Conservation (phyloP, 2,329 filamentous ascomycete species). For the Aureobasidium subglaciale region DNA sequence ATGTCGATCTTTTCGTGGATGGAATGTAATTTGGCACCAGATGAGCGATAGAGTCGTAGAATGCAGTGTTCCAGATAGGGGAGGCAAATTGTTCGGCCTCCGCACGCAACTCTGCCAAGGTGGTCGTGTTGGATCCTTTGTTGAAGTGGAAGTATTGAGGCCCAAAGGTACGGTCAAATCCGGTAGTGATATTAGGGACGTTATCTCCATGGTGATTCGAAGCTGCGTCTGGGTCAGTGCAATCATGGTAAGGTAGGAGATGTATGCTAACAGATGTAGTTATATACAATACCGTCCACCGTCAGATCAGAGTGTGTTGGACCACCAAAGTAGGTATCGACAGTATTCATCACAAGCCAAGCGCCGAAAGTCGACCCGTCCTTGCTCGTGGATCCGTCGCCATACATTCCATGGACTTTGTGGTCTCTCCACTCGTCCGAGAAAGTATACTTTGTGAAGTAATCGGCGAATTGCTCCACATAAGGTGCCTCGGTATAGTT, state of each 20-base stretch:
- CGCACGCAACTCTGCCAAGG: conserved; percentile 42
- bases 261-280: conserved; percentile 43
- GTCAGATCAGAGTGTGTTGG: conserved; percentile 56
- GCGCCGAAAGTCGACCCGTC: conserved; percentile 51
- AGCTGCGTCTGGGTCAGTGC: conserved; percentile 25
- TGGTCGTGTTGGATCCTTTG: conserved; percentile 41
- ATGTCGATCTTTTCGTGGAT: conserved; percentile 44
- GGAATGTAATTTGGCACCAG: conserved; percentile 54
- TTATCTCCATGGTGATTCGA: conserved; percentile 58
- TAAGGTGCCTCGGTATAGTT: conserved; percentile 48
- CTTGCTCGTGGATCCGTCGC: conserved; percentile 44
- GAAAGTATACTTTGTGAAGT: conserved; percentile 62
- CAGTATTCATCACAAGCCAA: conserved; percentile 59
- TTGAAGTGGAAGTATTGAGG: conserved; percentile 60
- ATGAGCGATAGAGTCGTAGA: conserved; percentile 57
- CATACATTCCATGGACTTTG: conserved; percentile 49
- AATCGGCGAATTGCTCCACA: conserved; percentile 49
- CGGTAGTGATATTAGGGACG: conserved; percentile 57
- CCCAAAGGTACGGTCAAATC: conserved; percentile 59
- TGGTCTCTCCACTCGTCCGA: conserved; percentile 52
- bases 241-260: too few relatives aligned
- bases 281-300: conserved; percentile 60
- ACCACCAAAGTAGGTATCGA: conserved; percentile 56
- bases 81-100: conserved; percentile 49
- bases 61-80: conserved; percentile 50